Conservation (phyloP, 2,329 filamentous ascomycete genomes). For the Diaporthe citriasiana region DNA sequence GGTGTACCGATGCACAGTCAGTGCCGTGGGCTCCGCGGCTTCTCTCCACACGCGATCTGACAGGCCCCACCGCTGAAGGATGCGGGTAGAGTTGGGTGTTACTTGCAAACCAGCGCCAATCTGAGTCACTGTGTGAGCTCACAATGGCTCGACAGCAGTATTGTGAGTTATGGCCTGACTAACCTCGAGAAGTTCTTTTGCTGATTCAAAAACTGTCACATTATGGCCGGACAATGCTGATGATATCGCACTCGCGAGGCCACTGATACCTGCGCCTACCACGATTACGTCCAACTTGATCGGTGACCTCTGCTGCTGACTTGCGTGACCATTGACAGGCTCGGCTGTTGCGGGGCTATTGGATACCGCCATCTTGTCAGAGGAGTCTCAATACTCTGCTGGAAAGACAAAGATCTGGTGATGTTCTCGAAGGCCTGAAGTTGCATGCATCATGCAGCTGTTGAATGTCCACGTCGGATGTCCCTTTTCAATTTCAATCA, state of each 20-base stretch:
- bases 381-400: too few relatives aligned
- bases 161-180: not conserved
- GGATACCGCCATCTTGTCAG: not conserved
- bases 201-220: conserved; percentile 43
- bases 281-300: conserved; percentile 40
- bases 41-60: conserved; percentile 43
- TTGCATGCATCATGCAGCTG: too few relatives aligned
- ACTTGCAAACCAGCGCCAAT: conserved; percentile 49
- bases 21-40: conserved; percentile 46
- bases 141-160: too few relatives aligned
- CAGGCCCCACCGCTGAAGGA: conserved; percentile 48
- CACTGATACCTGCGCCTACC: conserved; percentile 42
- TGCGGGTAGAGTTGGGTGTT: conserved; percentile 49
- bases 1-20: conserved; percentile 50
- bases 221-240: conserved; percentile 41
- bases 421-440: too few relatives aligned
- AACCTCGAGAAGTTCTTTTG: conserved; percentile 43
- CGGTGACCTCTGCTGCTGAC: conserved; percentile 35
- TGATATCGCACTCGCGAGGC: conserved; percentile 42
- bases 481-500: not conserved
- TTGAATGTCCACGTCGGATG: not conserved
- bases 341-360: not conserved
- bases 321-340: not conserved
- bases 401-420: not conserved
- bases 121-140: not conserved